Evolutionary conservation across 345 rosid species (phyloP), one percentile per base, ranked within the genome.

Genomic region (Eucalyptus tenuipes): DNA sequence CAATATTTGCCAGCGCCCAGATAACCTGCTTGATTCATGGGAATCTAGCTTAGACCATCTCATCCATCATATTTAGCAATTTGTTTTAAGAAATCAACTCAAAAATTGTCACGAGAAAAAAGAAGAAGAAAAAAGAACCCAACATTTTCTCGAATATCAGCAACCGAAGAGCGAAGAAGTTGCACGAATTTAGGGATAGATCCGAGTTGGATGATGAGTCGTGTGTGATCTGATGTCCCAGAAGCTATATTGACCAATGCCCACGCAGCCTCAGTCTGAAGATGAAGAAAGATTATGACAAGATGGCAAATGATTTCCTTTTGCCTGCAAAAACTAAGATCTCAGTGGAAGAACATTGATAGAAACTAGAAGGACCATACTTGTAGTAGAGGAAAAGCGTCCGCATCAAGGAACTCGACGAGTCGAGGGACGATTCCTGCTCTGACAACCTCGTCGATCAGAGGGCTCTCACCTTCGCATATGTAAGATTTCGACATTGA

Each of bases 121-220:
- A n/a, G n/a, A n/a, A n/a, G n/a, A n/a, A n/a, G n/a, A n/a, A n/a
- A n/a, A n/a, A n/a, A n/a, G n/a, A 68, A 88, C 37, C 44, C 86
- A 90, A 96, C 98, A 95, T 96, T 96, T 88, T 96, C 98, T 88
- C 95, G 92, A 64, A 95, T 96, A 90, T 94, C 96, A 94, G 94
- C 95, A 87, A 92, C 91, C 37, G 93, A 93, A 92, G 96, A 92
- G 90, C 93, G 89, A 89, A 96, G 97, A 87, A 96, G 96, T 90
- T 91, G 93, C 87, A 94, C 97, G 82, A 96, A 94, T 90, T 91
- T 94, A 49, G 98, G 96, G 18, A 96, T 94, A 29, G 98, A 97
- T 89, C 95, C 96, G 80, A 31, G 31, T 24, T 68, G 3, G 86
- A 96, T 94, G 40, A 96, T 93, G 87, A 93, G 94, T 71, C 91